Conservation (phyloP, 129 eudicot genomes). For the Pulicaria dysenterica region DNA sequence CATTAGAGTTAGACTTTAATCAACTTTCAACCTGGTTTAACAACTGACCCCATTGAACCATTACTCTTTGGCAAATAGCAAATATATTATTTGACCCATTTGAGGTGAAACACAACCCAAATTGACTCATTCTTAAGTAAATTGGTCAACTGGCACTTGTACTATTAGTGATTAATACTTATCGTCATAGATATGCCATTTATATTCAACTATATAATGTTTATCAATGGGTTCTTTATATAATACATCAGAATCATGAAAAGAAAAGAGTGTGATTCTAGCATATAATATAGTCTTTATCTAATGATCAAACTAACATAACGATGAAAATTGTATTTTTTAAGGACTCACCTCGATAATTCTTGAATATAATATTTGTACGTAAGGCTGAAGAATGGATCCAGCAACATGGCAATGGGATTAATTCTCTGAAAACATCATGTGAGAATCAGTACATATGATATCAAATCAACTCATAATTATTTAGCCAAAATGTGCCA, state of each 20-base stretch:
- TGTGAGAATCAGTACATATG: slow-evolving; percentile 2
- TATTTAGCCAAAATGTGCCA: no score
- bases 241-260: not conserved
- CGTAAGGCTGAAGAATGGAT: slow-evolving; percentile 48
- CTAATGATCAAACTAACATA: not conserved
- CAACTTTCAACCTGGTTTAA: not conserved
- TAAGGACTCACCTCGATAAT: slow-evolving; percentile 45
- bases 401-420: slow-evolving; percentile 30
- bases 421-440: slow-evolving; percentile 43
- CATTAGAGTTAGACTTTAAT: not conserved
- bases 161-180: not conserved
- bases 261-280: slow-evolving; percentile 16
- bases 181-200: not conserved
- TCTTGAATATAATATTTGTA: slow-evolving; percentile 28
- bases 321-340: slow-evolving; percentile 10
- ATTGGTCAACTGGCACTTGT: not conserved
- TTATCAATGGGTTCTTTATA: not conserved
- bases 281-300: not conserved
- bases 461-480: not conserved
- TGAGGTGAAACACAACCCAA: not conserved
- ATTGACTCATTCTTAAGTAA: not conserved
- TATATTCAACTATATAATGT: not conserved
- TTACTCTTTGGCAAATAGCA: not conserved
- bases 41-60: no score
- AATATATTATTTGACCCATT: not conserved